Conservation (phyloP, 441 rosid genomes). For the Bruguiera hainesii region DNA sequence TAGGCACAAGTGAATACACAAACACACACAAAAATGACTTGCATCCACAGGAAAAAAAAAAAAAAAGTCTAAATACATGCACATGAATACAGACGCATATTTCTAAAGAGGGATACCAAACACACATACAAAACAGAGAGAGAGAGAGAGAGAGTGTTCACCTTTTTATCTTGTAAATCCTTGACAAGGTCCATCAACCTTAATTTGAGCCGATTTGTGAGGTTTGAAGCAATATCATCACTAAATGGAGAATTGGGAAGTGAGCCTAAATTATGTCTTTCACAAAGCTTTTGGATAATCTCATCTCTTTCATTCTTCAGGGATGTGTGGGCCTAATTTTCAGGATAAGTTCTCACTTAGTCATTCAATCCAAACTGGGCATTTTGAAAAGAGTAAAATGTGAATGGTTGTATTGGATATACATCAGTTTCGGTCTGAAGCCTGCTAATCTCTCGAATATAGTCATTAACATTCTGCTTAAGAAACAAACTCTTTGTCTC, state of each 20-base stretch:
- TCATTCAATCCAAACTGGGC: constrained; percentile 18
- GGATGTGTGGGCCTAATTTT: constrained; percentile 51
- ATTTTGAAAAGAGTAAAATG: constrained; percentile 18
- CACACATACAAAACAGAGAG: neutral
- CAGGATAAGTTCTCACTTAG: constrained; percentile 21
- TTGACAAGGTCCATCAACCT: constrained; percentile 67
- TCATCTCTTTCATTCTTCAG: constrained; percentile 80
- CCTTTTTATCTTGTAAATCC: constrained; percentile 93
- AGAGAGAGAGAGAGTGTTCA: constrained; percentile 23
- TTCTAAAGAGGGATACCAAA: neutral
- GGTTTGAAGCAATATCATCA: constrained; percentile 56
- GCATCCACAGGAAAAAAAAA: neutral
- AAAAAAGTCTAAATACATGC: neutral
- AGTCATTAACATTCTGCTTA: constrained; percentile 42
- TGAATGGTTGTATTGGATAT: constrained; percentile 25
- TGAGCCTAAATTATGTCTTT: constrained; percentile 65
- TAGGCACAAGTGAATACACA: too few species aligned
- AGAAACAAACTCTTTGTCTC: constrained; percentile 46
- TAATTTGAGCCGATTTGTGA: constrained; percentile 57
- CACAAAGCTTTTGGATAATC: constrained; percentile 54
- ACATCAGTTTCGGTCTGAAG: constrained; percentile 89
- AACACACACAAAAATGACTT: neutral
- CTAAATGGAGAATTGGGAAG: constrained; percentile 61
- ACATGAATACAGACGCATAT: neutral
- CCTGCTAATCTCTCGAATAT: constrained; percentile 65